phyloP scores from a whole-genome alignment of 768 basidiomycete genomes.

The Nevesoporus exiguus region DNA sequence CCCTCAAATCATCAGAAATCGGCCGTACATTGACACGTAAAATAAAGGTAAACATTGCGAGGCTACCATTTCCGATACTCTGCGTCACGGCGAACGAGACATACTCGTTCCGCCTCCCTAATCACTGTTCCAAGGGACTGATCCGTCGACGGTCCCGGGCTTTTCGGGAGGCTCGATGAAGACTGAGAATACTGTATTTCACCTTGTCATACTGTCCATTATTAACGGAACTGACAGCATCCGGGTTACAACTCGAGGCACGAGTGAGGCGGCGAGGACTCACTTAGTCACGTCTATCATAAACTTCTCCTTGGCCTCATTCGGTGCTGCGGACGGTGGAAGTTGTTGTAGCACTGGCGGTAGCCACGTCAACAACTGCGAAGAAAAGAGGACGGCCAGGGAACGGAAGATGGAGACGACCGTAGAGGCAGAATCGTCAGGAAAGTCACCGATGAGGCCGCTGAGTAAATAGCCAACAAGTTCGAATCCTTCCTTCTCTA shows the following conservation, averaged over 20 bases:
- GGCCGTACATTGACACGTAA: neutral
- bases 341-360: constrained; percentile 68
- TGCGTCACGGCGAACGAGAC: neutral
- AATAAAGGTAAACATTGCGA: constrained; percentile 8
- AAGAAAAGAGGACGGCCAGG: constrained; percentile 62
- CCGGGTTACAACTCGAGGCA: neutral
- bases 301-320: constrained; percentile 67
- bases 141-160: constrained; percentile 59
- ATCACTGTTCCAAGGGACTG: constrained; percentile 28
- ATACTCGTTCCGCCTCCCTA: neutral
- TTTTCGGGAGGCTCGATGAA: constrained; percentile 75
- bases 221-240: constrained; percentile 54
- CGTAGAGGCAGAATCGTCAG: constrained; percentile 72
- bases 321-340: constrained; percentile 56
- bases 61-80: constrained; percentile 9
- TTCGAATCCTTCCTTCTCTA: constrained; percentile 70
- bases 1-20: neutral
- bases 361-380: constrained; percentile 69
- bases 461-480: constrained; percentile 65
- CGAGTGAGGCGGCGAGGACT: constrained; percentile 28
- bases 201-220: constrained; percentile 71
- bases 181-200: constrained; percentile 67
- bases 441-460: constrained; percentile 85
- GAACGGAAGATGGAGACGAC: constrained; percentile 79
- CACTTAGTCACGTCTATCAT: constrained; percentile 72